Percentiles rank a stretch among this genome's conserved stretches.
Evolutionary conservation across 805 yeast species (phyloP).

Genomic region (Candida piceae): DNA sequence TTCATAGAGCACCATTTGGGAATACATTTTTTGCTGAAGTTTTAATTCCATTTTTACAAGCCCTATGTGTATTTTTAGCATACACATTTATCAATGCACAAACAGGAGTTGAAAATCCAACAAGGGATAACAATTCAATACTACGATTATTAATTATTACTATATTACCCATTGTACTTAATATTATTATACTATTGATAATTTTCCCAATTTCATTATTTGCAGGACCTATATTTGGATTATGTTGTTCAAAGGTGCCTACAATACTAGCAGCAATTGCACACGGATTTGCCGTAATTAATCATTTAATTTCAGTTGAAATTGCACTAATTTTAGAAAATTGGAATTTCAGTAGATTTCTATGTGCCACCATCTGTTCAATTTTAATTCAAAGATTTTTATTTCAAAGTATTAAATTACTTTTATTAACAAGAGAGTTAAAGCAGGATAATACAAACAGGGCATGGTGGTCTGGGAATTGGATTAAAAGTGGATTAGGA

Average conservation of each 20-base stretch:
- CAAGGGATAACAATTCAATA: conserved; percentile 48
- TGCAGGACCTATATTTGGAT: conserved; percentile 33
- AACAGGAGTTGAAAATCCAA: conserved; percentile 62
- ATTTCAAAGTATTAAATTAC: conserved; percentile 28
- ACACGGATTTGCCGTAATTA: conserved; percentile 32
- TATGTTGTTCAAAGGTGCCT: conserved; percentile 31
- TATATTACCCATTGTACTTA: conserved; percentile 43
- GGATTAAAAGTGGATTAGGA: conserved; percentile 38
- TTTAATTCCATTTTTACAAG: conserved; percentile 62
- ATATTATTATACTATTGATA: conserved; percentile 28
- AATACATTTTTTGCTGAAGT: conserved; percentile 80
- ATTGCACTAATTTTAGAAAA: conserved; percentile 37
- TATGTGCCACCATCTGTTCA: conserved; percentile 36
- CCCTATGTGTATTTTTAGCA: conserved; percentile 65
- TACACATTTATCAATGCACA: conserved; percentile 82
- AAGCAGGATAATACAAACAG: conserved; percentile 35
- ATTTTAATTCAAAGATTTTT: conserved; percentile 34
- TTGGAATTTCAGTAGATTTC: conserved; percentile 35
- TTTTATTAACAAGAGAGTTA: conserved; percentile 38
- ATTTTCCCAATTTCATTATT: conserved; percentile 34
- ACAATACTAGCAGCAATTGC: conserved; percentile 36
- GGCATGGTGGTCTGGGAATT: conserved; percentile 54
- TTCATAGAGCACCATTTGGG: conserved; percentile 73
- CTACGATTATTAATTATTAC: conserved; percentile 54
- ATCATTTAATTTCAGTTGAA: conserved; percentile 33